A percentile compares a stretch with the other conserved stretches of the same genome.
Conservation (phyloP, 2,329 filamentous ascomycete genomes). For the Fusarium verticillioides region DNA sequence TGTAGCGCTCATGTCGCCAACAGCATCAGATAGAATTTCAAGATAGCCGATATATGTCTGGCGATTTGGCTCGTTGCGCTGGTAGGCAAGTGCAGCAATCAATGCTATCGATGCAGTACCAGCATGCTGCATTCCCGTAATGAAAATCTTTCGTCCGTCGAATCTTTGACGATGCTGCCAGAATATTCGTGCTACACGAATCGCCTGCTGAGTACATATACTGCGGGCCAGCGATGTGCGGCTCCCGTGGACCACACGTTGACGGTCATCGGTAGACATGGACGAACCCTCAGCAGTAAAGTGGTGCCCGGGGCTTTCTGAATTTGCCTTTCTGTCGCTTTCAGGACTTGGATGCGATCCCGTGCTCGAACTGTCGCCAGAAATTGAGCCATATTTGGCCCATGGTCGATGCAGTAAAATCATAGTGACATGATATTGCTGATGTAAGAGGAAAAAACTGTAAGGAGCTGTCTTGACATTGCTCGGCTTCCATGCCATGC, state of each 20-base stretch:
- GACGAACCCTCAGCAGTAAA: conserved; percentile 35
- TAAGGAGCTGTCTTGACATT: conserved; percentile 61
- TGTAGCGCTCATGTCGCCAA: conserved; percentile 63
- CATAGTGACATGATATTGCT: conserved; percentile 65
- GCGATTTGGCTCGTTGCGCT: conserved; percentile 50
- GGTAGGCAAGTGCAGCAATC: conserved; percentile 59
- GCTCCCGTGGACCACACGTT: conserved; percentile 52
- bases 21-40: conserved; percentile 62
- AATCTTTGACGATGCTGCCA: conserved; percentile 66
- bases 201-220: conserved; percentile 66
- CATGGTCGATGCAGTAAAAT: conserved; percentile 65
- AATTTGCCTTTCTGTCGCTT: conserved; percentile 30
- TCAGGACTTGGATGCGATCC: conserved; percentile 49
- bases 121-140: conserved; percentile 64
- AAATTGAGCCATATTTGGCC: conserved; percentile 60
- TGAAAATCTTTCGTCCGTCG: conserved; percentile 61
- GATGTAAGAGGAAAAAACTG: conserved; percentile 65
- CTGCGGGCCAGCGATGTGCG: conserved; percentile 60
- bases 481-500: conserved; percentile 60
- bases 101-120: conserved; percentile 65
- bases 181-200: conserved; percentile 63
- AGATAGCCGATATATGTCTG: conserved; percentile 59
- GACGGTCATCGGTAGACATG: conserved; percentile 47
- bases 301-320: conserved; percentile 29
- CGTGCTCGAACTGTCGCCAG: conserved; percentile 45